Evolutionary conservation across 129 eudicot genomes (phyloP), one percentile per base, ranked within the genome.

Genomic region (Saposhnikovia divaricata): DNA sequence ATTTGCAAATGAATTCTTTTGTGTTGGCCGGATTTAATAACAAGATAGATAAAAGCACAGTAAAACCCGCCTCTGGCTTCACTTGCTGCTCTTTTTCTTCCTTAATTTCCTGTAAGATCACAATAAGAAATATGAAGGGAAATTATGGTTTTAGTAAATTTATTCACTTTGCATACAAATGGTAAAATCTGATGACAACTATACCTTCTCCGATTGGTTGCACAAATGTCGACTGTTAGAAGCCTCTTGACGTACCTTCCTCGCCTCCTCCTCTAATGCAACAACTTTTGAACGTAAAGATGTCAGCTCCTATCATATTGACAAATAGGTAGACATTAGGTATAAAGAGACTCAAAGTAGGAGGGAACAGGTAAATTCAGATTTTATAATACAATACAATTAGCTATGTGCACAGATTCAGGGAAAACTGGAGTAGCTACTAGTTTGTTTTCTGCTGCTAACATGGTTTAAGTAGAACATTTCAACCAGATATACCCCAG

Each of bases 61-160:
- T 46, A 59, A 79, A 77, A 57, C 87, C 76, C 63, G 92, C 98
- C 91, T 92, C 90, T 75, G 94, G 96, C 84, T 92, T 90, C 88
- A 90, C 82, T 70, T 84, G 96, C 77, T 86, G 93, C 70, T 92
- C 97, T 71, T 83, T 90, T 92, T 92, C 92, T 84, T 95, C 97
- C 91, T 89, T 92, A 76, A 95, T 88, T 78, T 95, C 98, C 98
- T 95, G 88, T 77, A 21, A 87, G 57, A 74, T 66, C 50, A 55
- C 61, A 66, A 48, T 70, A 74, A 43, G 45, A 43, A 43, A 43
- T 43, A 7, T 43, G 45, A 43, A 43, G 4, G 45, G 45, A 43
- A 6, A 43, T 43, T 39, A 19, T 48, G 28, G 50, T 77, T 27
- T 9, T 25, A 75, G 70, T 55, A 9, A 13, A 28, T 76, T 79